These are phyloP conservation scores for Phytophthora tentaculata DNA, from an alignment of 352 stramenopile species.

Conservation along the genomic window DNA sequence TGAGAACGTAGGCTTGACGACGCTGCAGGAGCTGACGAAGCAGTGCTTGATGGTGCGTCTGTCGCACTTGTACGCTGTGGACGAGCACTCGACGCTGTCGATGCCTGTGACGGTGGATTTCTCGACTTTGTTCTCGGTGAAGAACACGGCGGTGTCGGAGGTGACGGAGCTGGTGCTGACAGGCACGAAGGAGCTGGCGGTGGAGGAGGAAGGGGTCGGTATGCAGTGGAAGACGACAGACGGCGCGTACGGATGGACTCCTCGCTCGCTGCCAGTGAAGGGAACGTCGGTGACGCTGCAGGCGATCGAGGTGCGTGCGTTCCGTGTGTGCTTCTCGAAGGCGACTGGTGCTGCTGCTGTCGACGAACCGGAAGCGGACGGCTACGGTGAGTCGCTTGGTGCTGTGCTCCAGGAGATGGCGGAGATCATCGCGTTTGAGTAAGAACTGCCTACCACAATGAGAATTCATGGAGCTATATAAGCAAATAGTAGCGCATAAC, in stretches of 20 bases:
- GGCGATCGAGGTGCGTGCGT: constrained; percentile 95
- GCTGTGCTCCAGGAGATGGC: constrained; percentile 35
- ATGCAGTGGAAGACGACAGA: constrained; percentile 52
- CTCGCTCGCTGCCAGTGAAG: constrained; percentile 49
- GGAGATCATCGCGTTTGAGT: constrained; percentile 47
- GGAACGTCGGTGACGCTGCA: constrained; percentile 75
- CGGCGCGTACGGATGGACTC: constrained; percentile 33
- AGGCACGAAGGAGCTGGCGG: constrained; percentile 65
- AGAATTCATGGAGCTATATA: neutral
- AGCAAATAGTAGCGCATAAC: neutral
- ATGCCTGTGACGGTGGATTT: constrained; percentile 81
- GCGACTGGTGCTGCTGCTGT: neutral
- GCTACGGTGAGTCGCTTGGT: constrained; percentile 30
- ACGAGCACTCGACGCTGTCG: constrained; percentile 86
- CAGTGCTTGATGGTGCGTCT: constrained; percentile 91
- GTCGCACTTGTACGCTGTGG: constrained; percentile 93
- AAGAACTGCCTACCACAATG: constrained; percentile 4
- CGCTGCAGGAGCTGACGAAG: constrained; percentile 81
- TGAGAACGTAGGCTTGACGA: constrained; percentile 94
- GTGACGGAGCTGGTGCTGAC: constrained; percentile 92
- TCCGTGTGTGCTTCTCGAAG: constrained; percentile 74
- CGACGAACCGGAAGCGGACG: constrained; percentile 2
- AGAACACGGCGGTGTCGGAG: constrained; percentile 55
- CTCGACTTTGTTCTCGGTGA: constrained; percentile 55
- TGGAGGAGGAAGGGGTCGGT: constrained; percentile 37